Base-by-base conservation (phyloP, 306 rosid species). In the Sindora glabra region DNA sequence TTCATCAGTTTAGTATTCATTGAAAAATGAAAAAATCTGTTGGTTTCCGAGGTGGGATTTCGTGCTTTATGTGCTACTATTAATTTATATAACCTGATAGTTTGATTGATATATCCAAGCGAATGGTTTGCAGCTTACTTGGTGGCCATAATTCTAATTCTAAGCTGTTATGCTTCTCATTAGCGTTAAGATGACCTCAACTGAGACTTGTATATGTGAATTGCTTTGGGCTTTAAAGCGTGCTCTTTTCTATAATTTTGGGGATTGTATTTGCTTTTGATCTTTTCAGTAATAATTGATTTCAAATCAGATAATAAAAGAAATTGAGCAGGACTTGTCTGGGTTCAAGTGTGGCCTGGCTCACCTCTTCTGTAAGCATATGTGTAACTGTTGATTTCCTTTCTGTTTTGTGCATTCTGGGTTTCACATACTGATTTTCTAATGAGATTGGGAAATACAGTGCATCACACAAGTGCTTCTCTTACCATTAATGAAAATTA, bases 401-500 rank as follows among this genome's bases (percentile, higher is more conserved):
- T 15, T 21, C 6, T 15, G n/a, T 40, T 59, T 12, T 15, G 66
- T 38, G 42, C 29, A 45, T 36, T 50, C 42, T 36, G 30, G 53
- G 24, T 3, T 51, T 37, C 12, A 25, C 1, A 19, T 9, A 40
- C 36, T 77, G 34, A 71, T 49, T 30, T 49, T 64, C 48, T 52
- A 3, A 17, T 71, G 46, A 17, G 15, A 3, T 14, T 71, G 46
- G 14, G 15, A 50, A 6, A 17, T 48, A 25, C 84, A 92, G 98
- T 88, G 83, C 98, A 88, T 61, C 98, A 92, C 74, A 92, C 96
- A 1, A 88, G 98, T 78, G 98, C 96, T 67, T 88, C 98, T 36
- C 98, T 88, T 36, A 92, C 94, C 19, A 88, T 92, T 78, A 92
- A 92, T 37, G 98, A 92, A 75, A 92, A 92, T 48, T 92, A 92